These are phyloP conservation scores for Trichoderma endophyticum DNA, from an alignment of 2,329 filamentous ascomycete genomes.

Conservation along the genomic window DNA sequence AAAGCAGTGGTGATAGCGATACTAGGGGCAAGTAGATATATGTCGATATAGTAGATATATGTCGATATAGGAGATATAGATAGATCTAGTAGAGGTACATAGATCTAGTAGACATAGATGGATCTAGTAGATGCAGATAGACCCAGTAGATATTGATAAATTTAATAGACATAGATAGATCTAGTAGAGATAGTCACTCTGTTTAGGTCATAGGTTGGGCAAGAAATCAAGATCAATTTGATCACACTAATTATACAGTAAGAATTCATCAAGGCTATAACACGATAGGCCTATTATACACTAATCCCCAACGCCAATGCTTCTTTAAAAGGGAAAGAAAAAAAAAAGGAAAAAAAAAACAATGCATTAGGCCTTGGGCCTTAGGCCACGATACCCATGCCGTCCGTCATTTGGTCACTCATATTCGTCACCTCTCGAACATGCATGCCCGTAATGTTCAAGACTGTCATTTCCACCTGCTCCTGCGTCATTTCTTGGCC, in stretches of 20 bases:
- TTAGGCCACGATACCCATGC: slow-evolving; percentile 37
- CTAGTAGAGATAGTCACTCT: not conserved
- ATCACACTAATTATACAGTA: not conserved
- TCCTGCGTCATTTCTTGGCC: slow-evolving; percentile 62
- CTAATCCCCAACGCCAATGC: not conserved
- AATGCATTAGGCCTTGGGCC: slow-evolving; percentile 23
- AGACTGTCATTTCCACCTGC: slow-evolving; percentile 62
- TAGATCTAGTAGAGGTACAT: not conserved
- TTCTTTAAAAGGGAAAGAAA: not conserved
- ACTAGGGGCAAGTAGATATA: not conserved
- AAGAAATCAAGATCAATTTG: not conserved
- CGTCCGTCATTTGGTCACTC: slow-evolving; percentile 44
- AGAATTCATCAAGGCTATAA: not conserved
- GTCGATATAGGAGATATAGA: not conserved
- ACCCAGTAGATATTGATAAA: not conserved
- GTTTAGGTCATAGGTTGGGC: not conserved
- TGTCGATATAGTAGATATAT: not conserved
- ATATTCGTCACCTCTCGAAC: slow-evolving; percentile 38
- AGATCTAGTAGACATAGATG: not conserved
- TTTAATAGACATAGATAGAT: not conserved
- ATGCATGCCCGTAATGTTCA: slow-evolving; percentile 50
- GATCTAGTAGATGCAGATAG: not conserved
- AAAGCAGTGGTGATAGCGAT: not conserved
- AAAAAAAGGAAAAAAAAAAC: not conserved
- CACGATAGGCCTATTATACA: not conserved